Evolutionary conservation across 2,329 filamentous ascomycete genomes (phyloP), one percentile per base, ranked within the genome.

Genomic region (Sordariomycetes sp.): DNA sequence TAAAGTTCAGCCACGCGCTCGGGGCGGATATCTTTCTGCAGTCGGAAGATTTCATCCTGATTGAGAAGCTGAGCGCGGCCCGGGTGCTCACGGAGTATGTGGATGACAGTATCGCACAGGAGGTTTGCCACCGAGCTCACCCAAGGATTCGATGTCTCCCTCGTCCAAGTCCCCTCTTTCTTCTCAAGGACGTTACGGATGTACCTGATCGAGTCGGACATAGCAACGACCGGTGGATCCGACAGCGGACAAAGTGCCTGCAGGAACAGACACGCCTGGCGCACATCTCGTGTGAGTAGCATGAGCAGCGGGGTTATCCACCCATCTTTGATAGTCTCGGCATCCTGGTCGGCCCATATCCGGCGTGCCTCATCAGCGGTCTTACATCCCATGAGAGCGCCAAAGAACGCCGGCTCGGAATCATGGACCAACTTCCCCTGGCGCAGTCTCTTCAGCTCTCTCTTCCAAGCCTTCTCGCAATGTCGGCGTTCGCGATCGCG

Each of bases 1-100:
- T 75, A 74, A 1, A 80, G 64, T 12, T 70, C 65, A 64, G 62
- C 55, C 48, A 67, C 59, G 59, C 72, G 70, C 24, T 67, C 65
- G 8, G 59, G 59, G 1, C 68, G 66, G 3, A 74, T 59, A 11
- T 53, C 18, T 20, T 34, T 48, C 34, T 60, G 55, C 1, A 61
- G 50, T 8, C 34, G 22, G 37, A 54, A 60, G 20, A 62, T 28
- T 34, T 62, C 61, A 24, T 53, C 59, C 61, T 79, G 76, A 1
- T 63, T 65, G 18, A 79, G 64, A 4, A 68, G 70, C 5, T 73
- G 59, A 60, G 70, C 32, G 5, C 50, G 28, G 16, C 58, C 53
- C 12, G 59, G 57, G 12, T 53, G 28, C 10, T 59, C 50, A 24
- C 37, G 53, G 24, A 61, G 58, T 24, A 59, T 24, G 5, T 32